Evolutionary conservation across 768 basidiomycete genomes (phyloP), one percentile per base, ranked within the genome.

Genomic region (Pleurotus citrinopileatus): DNA sequence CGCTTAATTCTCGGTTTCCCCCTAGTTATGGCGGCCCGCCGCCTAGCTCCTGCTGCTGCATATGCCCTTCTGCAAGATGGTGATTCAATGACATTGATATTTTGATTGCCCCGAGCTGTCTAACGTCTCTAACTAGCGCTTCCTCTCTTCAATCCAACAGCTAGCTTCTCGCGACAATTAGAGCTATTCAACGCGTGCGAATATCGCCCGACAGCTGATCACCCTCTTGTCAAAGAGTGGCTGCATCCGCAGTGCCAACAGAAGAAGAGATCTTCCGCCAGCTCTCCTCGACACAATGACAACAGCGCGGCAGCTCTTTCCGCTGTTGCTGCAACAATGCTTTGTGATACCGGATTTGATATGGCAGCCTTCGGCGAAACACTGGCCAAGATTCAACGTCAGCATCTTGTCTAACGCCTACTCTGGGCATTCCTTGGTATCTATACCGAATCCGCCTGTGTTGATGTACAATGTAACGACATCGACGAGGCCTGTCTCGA

Each of bases 111-210:
- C 25, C 8, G 22, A 17, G 29, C 36, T 53, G 15, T 37, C 13
- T 51, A n/a, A 26, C 42, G 51, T 13, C 52, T 42, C 27, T 15
- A 40, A n/a, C 10, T 52, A 80, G 82, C 72, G 7, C 70, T 84
- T 7, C 82, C 83, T 3, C 68, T 84, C 2, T 84, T 82, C 64
- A 76, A 78, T 55, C 71, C 75, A 12, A 80, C 81, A 0, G 57
- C 63, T 25, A 66, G 67, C 45, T 81, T 84, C 61, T 73, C 65
- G 17, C 73, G 70, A 2, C 74, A 77, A 44, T 70, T 84, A 3
- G 73, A 79, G 45, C 40, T 78, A 13, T 82, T 79, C 54, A 65
- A 70, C 17, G 70, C 72, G 1, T 80, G 76, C 59, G 62, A 65
- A 6, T 71, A 64, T 57, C 50, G 58, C 9, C 79, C 80, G 2